Evolutionary conservation across 2,329 filamentous ascomycete species (phyloP).

Genomic region (Verticillium klebahnii): DNA sequence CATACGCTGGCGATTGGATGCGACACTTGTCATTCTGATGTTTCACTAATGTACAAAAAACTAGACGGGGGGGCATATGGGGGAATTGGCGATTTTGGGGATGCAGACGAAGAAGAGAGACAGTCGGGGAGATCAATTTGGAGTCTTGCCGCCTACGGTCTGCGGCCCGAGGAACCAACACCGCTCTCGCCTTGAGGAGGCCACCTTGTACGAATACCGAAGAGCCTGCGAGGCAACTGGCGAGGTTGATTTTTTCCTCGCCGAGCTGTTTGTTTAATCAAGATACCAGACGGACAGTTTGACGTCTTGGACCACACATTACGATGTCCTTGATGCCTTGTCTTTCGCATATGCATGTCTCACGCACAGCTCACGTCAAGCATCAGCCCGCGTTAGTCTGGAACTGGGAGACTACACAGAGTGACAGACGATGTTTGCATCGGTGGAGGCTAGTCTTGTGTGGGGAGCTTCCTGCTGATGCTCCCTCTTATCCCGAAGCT

Average conservation of each 20-base stretch:
- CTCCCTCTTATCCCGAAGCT: no score
- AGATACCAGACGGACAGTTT: background rate
- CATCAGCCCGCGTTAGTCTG: no score
- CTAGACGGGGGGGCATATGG: conserved; percentile 9
- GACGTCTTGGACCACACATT: background rate
- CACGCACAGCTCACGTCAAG: background rate
- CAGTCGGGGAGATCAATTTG: background rate
- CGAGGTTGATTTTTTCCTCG: background rate
- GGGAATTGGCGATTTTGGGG: conserved; percentile 3
- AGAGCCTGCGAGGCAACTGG: background rate
- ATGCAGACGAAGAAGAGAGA: conserved; percentile 10
- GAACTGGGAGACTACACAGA: no score
- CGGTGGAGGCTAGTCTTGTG: no score
- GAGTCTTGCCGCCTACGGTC: background rate
- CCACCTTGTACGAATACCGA: conserved; percentile 2
- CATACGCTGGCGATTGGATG: background rate
- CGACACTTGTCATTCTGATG: conserved; percentile 3
- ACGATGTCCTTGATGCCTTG: background rate
- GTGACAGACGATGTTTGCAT: no score
- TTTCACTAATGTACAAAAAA: conserved; percentile 15
- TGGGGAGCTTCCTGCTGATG: no score
- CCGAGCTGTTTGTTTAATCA: background rate
- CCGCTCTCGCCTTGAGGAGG: conserved; percentile 2
- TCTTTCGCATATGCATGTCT: no score
- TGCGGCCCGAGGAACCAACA: conserved; percentile 1